Conservation (phyloP, 2,329 filamentous ascomycete species). For the Huntiella moniliformis region DNA sequence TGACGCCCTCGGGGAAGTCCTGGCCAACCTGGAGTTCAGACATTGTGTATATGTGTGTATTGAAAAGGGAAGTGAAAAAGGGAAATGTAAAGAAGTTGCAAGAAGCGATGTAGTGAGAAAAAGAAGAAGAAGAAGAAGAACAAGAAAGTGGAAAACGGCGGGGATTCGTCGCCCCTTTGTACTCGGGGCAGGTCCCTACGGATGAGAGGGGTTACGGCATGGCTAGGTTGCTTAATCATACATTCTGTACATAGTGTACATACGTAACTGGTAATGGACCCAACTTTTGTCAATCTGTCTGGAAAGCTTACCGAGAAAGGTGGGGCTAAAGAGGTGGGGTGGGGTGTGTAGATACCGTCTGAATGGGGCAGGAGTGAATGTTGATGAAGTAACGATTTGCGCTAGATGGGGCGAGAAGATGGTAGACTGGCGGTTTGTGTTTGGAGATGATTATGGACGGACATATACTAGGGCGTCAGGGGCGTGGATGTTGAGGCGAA, state of each 20-base stretch:
- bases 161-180: background rate
- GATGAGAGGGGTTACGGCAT: background rate
- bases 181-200: background rate
- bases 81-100: background rate
- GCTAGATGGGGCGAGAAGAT: background rate
- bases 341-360: no score
- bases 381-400: background rate
- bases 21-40: constrained; percentile 62
- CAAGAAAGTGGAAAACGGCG: background rate
- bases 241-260: no score
- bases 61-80: background rate
- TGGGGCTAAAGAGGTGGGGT: background rate
- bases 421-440: no score
- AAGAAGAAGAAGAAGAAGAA: constrained; percentile 1
- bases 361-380: no score
- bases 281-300: background rate
- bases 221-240: background rate
- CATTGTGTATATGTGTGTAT: constrained; percentile 20
- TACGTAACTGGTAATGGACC: no score
- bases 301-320: background rate
- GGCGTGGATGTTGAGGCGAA: no score
- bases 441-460: no score
- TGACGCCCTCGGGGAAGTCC: constrained; percentile 60
- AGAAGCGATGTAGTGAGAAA: background rate
- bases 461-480: no score